Evolutionary conservation across 805 yeast genomes (phyloP).

Genomic region (Cyberlindnera euphorbiiphila): DNA sequence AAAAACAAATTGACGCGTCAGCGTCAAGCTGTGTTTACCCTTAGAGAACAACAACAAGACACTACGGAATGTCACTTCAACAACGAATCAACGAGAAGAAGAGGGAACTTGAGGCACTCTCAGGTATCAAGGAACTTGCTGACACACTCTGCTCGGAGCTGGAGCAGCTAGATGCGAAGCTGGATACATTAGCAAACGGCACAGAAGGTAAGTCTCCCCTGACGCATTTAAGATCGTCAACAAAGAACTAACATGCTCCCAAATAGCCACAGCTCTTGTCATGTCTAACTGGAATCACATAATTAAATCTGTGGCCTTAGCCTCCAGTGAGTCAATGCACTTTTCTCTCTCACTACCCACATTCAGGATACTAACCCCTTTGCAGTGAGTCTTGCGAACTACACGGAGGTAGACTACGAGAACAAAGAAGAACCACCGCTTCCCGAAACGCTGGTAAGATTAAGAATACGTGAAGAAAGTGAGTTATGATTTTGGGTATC

Average conservation of each 20-base stretch:
- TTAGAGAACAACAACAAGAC: not conserved
- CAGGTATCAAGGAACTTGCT: constrained; percentile 45
- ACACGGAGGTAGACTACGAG: constrained; percentile 28
- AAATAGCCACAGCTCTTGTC: constrained; percentile 46
- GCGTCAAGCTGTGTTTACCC: too few relatives aligned
- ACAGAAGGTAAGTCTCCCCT: constrained; percentile 36
- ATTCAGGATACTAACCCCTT: constrained; percentile 8
- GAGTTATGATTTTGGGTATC: constrained; percentile 9
- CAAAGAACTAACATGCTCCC: constrained; percentile 12
- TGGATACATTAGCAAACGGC: constrained; percentile 47
- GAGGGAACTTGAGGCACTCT: constrained; percentile 47
- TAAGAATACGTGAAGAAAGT: constrained; percentile 44
- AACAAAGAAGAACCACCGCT: constrained; percentile 39
- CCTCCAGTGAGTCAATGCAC: constrained; percentile 32
- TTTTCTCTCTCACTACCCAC: not conserved
- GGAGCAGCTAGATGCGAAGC: constrained; percentile 43
- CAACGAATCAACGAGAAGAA: constrained; percentile 39
- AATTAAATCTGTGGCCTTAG: constrained; percentile 55
- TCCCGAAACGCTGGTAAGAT: constrained; percentile 65
- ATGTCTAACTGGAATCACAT: constrained; percentile 66
- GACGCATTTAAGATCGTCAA: not conserved
- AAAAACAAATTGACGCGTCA: constrained; percentile 10
- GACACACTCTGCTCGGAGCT: constrained; percentile 42
- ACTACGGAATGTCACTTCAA: constrained; percentile 26
- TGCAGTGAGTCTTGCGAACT: constrained; percentile 40